Evolutionary conservation across 495 filamentous ascomycete genomes (phyloP).

Genomic region (Extremus antarcticus): DNA sequence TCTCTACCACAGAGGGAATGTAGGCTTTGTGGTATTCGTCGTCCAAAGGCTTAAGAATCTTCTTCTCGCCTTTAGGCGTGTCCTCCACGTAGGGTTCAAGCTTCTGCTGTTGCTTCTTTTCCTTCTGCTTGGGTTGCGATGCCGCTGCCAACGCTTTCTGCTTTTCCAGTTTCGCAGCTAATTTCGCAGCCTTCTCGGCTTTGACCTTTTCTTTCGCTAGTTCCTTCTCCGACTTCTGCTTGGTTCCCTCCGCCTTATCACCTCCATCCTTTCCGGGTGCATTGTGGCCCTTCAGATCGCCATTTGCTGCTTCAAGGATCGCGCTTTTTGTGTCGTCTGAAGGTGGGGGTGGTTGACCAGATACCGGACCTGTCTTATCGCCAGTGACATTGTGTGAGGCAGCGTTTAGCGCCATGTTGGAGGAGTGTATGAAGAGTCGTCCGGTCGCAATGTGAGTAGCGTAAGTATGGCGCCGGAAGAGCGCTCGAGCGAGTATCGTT

Average conservation of each 20-base stretch:
- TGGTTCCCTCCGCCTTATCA: conserved; percentile 27
- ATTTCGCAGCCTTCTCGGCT: conserved; percentile 50
- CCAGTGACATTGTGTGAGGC: conserved; percentile 21
- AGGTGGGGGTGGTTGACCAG: conserved; percentile 17
- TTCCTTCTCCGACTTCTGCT: conserved; percentile 34
- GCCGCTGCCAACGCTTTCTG: conserved; percentile 31
- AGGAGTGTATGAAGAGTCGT: not conserved
- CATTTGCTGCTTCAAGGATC: conserved; percentile 23
- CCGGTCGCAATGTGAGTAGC: not conserved
- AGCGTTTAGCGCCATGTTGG: conserved; percentile 18
- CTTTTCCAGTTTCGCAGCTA: conserved; percentile 49
- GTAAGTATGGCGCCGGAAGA: conserved; percentile 10
- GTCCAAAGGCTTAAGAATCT: conserved; percentile 33
- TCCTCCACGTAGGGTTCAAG: conserved; percentile 31
- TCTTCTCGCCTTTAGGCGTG: conserved; percentile 32
- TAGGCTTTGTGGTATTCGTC: conserved; percentile 40
- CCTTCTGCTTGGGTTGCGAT: conserved; percentile 41
- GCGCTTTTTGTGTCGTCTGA: conserved; percentile 18
- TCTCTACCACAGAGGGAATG: conserved; percentile 46
- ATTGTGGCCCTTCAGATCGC: conserved; percentile 30
- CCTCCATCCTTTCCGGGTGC: conserved; percentile 30
- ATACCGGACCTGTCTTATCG: conserved; percentile 18
- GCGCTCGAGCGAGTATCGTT: conserved; percentile 17
- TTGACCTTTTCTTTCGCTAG: conserved; percentile 48
- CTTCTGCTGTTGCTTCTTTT: conserved; percentile 31